A percentile compares a stretch with the other conserved stretches of the same genome.
These are phyloP conservation scores for Colletotrichum chlorophyti DNA, from an alignment of 2,329 filamentous ascomycete species.

Conservation along the genomic window DNA sequence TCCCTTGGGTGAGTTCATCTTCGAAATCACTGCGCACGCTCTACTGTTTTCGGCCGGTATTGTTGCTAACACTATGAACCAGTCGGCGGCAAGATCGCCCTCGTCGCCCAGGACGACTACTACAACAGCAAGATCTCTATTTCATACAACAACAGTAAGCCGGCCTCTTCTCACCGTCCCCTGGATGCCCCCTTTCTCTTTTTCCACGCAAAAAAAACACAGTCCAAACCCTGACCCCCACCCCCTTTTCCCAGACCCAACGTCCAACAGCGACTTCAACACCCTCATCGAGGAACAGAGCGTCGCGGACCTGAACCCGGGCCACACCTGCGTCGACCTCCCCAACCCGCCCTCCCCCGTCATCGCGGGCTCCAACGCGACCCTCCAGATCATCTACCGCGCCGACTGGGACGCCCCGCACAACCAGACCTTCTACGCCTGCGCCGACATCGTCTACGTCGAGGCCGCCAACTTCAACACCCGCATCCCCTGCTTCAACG, in stretches of 20 bases:
- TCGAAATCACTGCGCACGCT: too few species aligned
- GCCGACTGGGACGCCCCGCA: slow-evolving; percentile 41
- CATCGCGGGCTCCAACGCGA: slow-evolving; percentile 44
- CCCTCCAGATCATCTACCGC: slow-evolving; percentile 48
- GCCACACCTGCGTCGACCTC: slow-evolving; percentile 46
- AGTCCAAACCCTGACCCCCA: neutral
- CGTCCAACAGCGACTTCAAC: slow-evolving; percentile 39
- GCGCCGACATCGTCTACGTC: slow-evolving; percentile 47
- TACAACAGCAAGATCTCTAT: slow-evolving; percentile 57
- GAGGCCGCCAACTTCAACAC: slow-evolving; percentile 34
- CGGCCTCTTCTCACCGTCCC: neutral
- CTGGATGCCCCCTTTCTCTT: neutral
- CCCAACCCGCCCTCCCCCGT: slow-evolving; percentile 35
- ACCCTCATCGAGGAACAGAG: slow-evolving; percentile 37
- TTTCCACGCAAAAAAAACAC: neutral
- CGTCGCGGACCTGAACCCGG: slow-evolving; percentile 42
- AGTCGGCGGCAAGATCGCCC: slow-evolving; percentile 57
- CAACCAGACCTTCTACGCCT: slow-evolving; percentile 47
- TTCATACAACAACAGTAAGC: slow-evolving; percentile 55
- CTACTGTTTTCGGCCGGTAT: too few species aligned
- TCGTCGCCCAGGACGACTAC: slow-evolving; percentile 60
- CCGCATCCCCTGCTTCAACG: slow-evolving; percentile 43
- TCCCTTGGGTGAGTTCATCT: slow-evolving; percentile 49
- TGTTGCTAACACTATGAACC: neutral
- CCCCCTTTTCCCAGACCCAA: slow-evolving; percentile 34